Evolutionary conservation across 257 asterid species (phyloP).

Genomic region (Prunella vulgaris): DNA sequence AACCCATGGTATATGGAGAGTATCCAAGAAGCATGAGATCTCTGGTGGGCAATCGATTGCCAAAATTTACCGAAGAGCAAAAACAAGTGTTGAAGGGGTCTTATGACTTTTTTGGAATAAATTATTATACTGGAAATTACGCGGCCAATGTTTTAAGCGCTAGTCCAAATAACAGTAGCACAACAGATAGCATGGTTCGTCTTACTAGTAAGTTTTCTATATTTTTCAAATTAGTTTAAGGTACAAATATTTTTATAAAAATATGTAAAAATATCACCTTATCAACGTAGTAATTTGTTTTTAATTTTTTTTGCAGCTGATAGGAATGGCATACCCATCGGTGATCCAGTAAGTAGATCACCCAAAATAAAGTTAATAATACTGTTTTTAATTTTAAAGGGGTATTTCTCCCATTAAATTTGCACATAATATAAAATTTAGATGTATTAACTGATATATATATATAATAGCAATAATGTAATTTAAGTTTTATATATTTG

Average conservation of each 20-base stretch:
- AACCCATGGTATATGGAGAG: conserved; percentile 43
- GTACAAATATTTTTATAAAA: too few relatives aligned
- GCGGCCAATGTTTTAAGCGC: conserved; percentile 20
- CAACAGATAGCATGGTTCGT: conserved; percentile 19
- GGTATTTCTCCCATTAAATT: too few relatives aligned
- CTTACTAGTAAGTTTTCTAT: conserved; percentile 25
- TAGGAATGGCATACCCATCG: conserved; percentile 14
- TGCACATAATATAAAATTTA: too few relatives aligned
- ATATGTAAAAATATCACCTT: too few relatives aligned
- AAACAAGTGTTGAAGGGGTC: conserved; percentile 39
- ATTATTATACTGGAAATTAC: conserved; percentile 49
- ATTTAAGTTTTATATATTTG: too few relatives aligned
- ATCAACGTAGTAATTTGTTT: too few relatives aligned
- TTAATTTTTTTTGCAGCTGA: neutral
- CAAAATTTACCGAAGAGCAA: conserved; percentile 35
- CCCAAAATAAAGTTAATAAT: too few relatives aligned
- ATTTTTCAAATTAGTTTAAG: too few relatives aligned
- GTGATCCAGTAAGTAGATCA: conserved; percentile 4
- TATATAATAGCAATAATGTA: too few relatives aligned
- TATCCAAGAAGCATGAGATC: conserved; percentile 46
- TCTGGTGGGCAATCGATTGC: conserved; percentile 39
- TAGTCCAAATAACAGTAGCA: conserved; percentile 18
- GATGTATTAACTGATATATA: too few relatives aligned
- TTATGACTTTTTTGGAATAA: conserved; percentile 48
- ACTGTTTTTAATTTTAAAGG: too few relatives aligned